Percentiles rank a stretch among this genome's conserved stretches.
phyloP scores from a whole-genome alignment of 306 rosid species.

The Pterocarpus santalinus region DNA sequence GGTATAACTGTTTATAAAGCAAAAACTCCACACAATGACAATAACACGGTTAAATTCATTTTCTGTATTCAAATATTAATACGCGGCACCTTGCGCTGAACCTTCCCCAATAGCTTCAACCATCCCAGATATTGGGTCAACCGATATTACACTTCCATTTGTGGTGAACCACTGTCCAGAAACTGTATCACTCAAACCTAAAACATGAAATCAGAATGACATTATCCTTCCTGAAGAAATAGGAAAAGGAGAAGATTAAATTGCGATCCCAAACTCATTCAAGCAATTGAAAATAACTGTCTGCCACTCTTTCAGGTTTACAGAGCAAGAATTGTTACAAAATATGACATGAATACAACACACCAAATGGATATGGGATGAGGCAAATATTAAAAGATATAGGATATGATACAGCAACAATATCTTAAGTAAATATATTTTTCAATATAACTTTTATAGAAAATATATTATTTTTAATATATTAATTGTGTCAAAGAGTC shows the following conservation, averaged over 20 bases:
- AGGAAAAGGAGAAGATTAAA: neutral
- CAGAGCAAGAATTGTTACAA: neutral
- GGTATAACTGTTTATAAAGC: conserved; percentile 33
- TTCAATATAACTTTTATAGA: neutral
- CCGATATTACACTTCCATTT: conserved; percentile 75
- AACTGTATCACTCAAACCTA: conserved; percentile 75
- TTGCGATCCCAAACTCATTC: conserved; percentile 14
- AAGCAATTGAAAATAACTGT: conserved; percentile 29
- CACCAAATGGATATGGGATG: neutral
- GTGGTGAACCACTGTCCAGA: conserved; percentile 82
- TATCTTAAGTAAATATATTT: neutral
- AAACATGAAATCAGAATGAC: conserved; percentile 42
- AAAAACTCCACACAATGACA: conserved; percentile 35
- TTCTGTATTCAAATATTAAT: conserved; percentile 35
- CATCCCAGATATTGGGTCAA: conserved; percentile 68
- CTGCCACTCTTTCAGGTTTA: conserved; percentile 22
- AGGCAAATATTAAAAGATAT: neutral
- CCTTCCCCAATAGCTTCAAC: conserved; percentile 87
- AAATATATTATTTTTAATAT: no score
- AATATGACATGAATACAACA: neutral
- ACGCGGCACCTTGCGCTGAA: conserved; percentile 77
- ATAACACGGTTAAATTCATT: conserved; percentile 27
- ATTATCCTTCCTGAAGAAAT: conserved; percentile 27
- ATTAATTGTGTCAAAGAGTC: neutral
- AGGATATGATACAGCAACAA: neutral